Percentiles rank a stretch among this genome's conserved stretches.
These are phyloP conservation scores for Zygotorulaspora florentina DNA, from an alignment of 805 yeast species.

Conservation along the genomic window DNA sequence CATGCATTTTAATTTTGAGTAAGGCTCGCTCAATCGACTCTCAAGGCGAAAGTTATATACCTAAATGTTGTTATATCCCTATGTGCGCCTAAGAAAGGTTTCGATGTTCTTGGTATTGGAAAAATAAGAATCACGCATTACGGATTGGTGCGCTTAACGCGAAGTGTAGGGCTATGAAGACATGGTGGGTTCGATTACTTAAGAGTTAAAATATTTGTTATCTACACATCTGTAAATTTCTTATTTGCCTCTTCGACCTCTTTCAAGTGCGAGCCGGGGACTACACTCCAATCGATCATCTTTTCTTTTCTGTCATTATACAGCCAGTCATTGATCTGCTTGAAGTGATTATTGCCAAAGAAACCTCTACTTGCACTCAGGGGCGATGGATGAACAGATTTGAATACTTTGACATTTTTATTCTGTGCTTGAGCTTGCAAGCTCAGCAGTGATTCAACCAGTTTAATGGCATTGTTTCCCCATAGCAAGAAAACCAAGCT, in stretches of 20 bases:
- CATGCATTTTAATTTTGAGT: not conserved
- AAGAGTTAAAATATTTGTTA: too few species aligned
- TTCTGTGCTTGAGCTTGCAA: constrained; percentile 7
- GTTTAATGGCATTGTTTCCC: constrained; percentile 71
- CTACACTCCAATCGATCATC: constrained; percentile 66
- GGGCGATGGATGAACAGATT: constrained; percentile 92
- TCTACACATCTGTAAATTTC: not conserved
- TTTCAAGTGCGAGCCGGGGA: constrained; percentile 23
- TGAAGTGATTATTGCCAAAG: constrained; percentile 72
- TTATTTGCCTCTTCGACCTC: constrained; percentile 23
- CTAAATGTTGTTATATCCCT: not conserved
- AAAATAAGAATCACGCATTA: not conserved
- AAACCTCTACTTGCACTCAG: constrained; percentile 81
- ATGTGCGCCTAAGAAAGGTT: not conserved
- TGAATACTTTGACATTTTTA: constrained; percentile 49
- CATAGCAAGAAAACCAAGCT: constrained; percentile 76
- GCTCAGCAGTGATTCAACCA: constrained; percentile 42
- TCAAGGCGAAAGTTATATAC: too few species aligned
- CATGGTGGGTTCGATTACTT: too few species aligned
- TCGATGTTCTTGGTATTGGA: not conserved
- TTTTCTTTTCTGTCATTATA: constrained; percentile 33
- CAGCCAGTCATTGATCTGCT: constrained; percentile 75
- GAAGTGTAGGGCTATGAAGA: too few species aligned
- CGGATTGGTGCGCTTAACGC: too few species aligned
- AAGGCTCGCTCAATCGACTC: not conserved